These are phyloP conservation scores for Durotheca rogersii DNA, from an alignment of 495 filamentous ascomycete genomes.

Conservation along the genomic window DNA sequence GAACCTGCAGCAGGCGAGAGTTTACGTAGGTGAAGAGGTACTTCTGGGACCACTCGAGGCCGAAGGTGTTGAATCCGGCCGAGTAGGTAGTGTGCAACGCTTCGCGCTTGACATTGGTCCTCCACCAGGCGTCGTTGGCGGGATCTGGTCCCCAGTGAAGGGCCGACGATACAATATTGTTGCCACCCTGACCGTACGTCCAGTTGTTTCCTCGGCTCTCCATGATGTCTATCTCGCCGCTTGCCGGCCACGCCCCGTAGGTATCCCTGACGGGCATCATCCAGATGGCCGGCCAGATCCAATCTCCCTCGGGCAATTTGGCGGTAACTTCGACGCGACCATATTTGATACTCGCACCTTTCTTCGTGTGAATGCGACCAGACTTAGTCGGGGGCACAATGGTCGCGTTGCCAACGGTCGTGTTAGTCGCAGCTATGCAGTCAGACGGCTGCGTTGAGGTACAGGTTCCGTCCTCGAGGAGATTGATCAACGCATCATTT, in stretches of 20 bases:
- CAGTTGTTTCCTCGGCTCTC: constrained; percentile 81
- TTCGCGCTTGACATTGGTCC: constrained; percentile 70
- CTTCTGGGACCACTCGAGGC: constrained; percentile 83
- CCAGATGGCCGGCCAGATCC: constrained; percentile 92
- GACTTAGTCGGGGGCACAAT: constrained; percentile 80
- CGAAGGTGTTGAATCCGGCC: constrained; percentile 68
- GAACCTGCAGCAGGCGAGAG: constrained; percentile 72
- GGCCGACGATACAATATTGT: constrained; percentile 77
- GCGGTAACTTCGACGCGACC: constrained; percentile 80
- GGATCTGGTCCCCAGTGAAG: constrained; percentile 76
- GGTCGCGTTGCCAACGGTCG: constrained; percentile 66
- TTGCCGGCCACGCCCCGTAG: constrained; percentile 76
- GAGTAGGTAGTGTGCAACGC: constrained; percentile 77
- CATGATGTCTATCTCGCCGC: constrained; percentile 83
- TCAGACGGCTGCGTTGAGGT: constrained; percentile 55
- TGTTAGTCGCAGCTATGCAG: constrained; percentile 63
- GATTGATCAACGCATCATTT: constrained; percentile 63
- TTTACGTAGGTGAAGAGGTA: constrained; percentile 88
- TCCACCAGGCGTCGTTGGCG: constrained; percentile 68
- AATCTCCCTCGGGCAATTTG: constrained; percentile 72
- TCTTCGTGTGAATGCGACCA: constrained; percentile 71
- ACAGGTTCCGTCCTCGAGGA: constrained; percentile 63
- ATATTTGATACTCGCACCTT: constrained; percentile 70
- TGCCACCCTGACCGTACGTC: constrained; percentile 70
- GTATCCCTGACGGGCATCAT: constrained; percentile 74